Evolutionary conservation across 495 filamentous ascomycete species (phyloP).

Genomic region (Podospora pseudocomata): DNA sequence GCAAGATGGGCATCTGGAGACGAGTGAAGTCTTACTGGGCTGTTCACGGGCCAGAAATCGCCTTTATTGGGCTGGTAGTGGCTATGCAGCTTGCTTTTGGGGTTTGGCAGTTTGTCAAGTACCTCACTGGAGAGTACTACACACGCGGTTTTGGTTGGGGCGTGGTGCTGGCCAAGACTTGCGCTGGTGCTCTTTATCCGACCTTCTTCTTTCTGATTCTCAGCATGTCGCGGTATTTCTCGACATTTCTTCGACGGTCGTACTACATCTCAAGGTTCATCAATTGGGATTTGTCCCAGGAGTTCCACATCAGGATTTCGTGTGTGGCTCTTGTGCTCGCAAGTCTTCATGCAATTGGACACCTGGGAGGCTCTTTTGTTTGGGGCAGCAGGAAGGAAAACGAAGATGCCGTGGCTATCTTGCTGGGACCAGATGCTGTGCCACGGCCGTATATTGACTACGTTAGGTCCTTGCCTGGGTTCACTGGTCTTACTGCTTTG

Average conservation of each 20-base stretch:
- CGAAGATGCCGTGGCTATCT: slow-evolving; percentile 22
- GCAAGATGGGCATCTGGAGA: slow-evolving; percentile 23
- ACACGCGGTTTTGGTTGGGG: slow-evolving; percentile 37
- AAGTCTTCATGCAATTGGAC: slow-evolving; percentile 39
- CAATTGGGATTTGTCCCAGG: slow-evolving; percentile 40
- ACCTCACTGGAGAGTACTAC: slow-evolving; percentile 23
- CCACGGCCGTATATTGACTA: slow-evolving; percentile 28
- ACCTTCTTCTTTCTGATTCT: slow-evolving; percentile 43
- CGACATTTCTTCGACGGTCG: slow-evolving; percentile 30
- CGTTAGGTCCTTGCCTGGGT: slow-evolving; percentile 29
- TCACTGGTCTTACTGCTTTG: slow-evolving; percentile 33
- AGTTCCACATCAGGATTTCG: slow-evolving; percentile 39
- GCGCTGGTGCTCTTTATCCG: slow-evolving; percentile 38
- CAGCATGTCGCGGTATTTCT: slow-evolving; percentile 38
- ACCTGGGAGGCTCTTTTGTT: slow-evolving; percentile 34
- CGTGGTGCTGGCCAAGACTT: slow-evolving; percentile 36
- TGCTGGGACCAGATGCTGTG: slow-evolving; percentile 22
- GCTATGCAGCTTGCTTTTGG: slow-evolving; percentile 35
- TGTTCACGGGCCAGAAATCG: slow-evolving; percentile 31
- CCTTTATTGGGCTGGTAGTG: slow-evolving; percentile 34
- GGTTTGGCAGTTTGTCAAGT: slow-evolving; percentile 39
- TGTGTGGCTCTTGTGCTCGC: slow-evolving; percentile 32
- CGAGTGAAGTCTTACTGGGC: slow-evolving; percentile 32
- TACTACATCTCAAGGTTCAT: slow-evolving; percentile 37
- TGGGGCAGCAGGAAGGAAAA: slow-evolving; percentile 28